A percentile compares a stretch with the other conserved stretches of the same genome.
phyloP scores from a whole-genome alignment of 345 rosid genomes.

The Cardamine chenopodiifolia region DNA sequence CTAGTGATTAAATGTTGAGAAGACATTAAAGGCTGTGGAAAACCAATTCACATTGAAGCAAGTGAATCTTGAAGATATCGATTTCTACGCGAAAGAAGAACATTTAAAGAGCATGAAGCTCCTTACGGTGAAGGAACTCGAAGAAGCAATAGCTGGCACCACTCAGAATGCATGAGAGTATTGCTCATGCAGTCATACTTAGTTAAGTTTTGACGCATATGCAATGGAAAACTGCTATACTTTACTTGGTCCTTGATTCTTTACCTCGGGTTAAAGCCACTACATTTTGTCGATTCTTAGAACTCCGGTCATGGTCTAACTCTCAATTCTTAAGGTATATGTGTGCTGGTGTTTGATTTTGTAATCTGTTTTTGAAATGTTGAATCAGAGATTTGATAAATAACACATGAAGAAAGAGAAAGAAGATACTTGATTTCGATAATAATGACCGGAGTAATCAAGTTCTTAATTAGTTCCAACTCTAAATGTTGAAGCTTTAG shows the following conservation, averaged over 20 bases:
- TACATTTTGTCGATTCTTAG: neutral
- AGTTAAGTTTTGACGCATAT: neutral
- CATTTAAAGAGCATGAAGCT: conserved; percentile 29
- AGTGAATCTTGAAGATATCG: conserved; percentile 26
- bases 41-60: conserved; percentile 36
- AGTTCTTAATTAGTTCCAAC: conserved; percentile 23
- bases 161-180: neutral
- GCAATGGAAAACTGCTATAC: conserved; percentile 4
- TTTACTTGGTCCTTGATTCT: conserved; percentile 16
- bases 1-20: conserved; percentile 38
- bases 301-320: neutral
- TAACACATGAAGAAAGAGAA: conserved; percentile 22
- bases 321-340: neutral
- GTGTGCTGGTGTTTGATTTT: conserved; percentile 10
- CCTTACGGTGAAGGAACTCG: conserved; percentile 30
- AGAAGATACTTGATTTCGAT: conserved; percentile 14
- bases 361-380: neutral
- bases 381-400: neutral
- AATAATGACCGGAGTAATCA: conserved; percentile 27
- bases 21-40: conserved; percentile 55
- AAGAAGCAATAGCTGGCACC: conserved; percentile 16
- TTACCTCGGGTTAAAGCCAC: neutral
- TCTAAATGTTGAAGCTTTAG: conserved; percentile 26
- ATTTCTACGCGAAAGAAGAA: conserved; percentile 16
- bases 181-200: conserved; percentile 15